Evolutionary conservation across 2,329 filamentous ascomycete genomes (phyloP).

Genomic region (Exophiala oligosperma): DNA sequence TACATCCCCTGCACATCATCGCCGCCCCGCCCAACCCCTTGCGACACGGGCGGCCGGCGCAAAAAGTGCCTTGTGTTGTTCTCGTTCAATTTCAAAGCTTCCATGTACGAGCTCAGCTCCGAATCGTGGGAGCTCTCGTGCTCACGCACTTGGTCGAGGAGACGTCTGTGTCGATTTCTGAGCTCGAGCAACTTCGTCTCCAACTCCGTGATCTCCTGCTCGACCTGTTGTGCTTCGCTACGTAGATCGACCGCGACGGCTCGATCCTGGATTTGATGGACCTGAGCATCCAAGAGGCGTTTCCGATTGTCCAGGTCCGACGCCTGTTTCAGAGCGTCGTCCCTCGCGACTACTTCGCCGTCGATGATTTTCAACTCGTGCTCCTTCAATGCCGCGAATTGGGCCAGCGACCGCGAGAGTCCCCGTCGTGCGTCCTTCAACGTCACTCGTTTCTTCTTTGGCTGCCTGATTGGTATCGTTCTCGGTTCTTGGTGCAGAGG

Average conservation of each 20-base stretch:
- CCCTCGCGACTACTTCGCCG: conserved; percentile 45
- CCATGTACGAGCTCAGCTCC: conserved; percentile 59
- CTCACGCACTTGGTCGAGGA: conserved; percentile 54
- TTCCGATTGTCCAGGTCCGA: conserved; percentile 53
- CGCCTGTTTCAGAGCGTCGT: conserved; percentile 51
- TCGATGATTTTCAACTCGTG: conserved; percentile 56
- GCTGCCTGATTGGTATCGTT: conserved; percentile 41
- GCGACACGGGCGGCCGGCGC: conserved; percentile 43
- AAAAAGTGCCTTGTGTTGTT: conserved; percentile 56
- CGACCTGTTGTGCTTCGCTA: conserved; percentile 52
- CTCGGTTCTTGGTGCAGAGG: conserved; percentile 35
- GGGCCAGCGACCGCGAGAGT: conserved; percentile 57
- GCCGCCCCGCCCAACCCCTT: conserved; percentile 33
- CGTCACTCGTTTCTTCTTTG: conserved; percentile 48
- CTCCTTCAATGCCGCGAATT: conserved; percentile 56
- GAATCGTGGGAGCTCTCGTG: conserved; percentile 59
- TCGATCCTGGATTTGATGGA: conserved; percentile 47
- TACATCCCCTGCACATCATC: conserved; percentile 41
- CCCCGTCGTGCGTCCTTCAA: conserved; percentile 56
- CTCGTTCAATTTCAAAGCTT: conserved; percentile 56
- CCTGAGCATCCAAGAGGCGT: conserved; percentile 51
- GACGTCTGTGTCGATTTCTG: conserved; percentile 54
- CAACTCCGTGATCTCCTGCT: conserved; percentile 57
- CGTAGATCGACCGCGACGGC: conserved; percentile 49
- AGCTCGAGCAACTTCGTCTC: conserved; percentile 58